phyloP scores from a whole-genome alignment of 1,139 yeast species.

The Yamadazyma epiphylla region DNA sequence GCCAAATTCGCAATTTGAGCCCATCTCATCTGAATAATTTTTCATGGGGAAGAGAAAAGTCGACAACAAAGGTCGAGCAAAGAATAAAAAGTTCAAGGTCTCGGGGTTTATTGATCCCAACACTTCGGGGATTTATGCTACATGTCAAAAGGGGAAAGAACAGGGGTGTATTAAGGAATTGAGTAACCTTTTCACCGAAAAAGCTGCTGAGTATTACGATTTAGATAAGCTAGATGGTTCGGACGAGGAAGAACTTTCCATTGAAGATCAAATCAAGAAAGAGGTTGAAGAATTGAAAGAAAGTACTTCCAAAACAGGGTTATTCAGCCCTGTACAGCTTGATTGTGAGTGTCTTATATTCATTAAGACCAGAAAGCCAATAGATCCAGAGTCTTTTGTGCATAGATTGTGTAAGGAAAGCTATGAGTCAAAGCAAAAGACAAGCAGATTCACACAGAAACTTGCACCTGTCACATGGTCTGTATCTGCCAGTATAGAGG shows the following conservation, averaged over 20 bases:
- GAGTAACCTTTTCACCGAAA: conserved; percentile 52
- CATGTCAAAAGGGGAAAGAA: conserved; percentile 79
- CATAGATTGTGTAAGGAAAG: conserved; percentile 60
- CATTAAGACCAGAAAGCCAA: conserved; percentile 72
- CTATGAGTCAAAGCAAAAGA: conserved; percentile 45
- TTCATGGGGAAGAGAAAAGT: conserved; percentile 21
- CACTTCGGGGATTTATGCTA: conserved; percentile 80
- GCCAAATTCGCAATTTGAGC: too few species aligned
- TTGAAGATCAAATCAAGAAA: conserved; percentile 71
- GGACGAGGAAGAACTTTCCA: conserved; percentile 35
- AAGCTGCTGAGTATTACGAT: conserved; percentile 52
- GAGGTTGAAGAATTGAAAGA: conserved; percentile 62
- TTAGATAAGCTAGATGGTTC: conserved; percentile 26
- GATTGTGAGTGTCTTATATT: conserved; percentile 85
- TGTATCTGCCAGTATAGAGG: conserved; percentile 68
- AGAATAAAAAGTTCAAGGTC: conserved; percentile 40
- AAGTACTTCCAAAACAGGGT: conserved; percentile 35
- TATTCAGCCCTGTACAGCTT: conserved; percentile 61
- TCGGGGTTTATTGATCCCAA: conserved; percentile 68
- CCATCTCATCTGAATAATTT: too few species aligned
- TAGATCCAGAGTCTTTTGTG: conserved; percentile 73
- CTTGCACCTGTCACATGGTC: conserved; percentile 78
- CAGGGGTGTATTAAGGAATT: conserved; percentile 72
- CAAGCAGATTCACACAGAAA: conserved; percentile 71
- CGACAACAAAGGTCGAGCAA: conserved; percentile 12